These are phyloP conservation scores for Globisporangium heterothallicum DNA, from an alignment of 352 stramenopile species.

Conservation along the genomic window DNA sequence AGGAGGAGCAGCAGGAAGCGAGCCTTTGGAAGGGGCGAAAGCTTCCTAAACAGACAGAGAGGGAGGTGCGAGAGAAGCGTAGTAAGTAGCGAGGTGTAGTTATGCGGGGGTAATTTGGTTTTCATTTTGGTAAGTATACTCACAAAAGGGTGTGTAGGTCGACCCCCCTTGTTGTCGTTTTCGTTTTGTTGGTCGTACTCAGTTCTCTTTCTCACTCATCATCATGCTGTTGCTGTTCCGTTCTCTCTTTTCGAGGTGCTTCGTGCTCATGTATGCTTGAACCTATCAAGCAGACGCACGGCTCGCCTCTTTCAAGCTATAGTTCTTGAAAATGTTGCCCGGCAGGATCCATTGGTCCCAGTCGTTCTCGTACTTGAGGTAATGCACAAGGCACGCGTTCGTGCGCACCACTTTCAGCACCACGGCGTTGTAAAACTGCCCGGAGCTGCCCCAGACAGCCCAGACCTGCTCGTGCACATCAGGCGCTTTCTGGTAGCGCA, in stretches of 20 bases:
- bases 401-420: conserved; percentile 76
- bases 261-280: not conserved
- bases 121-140: too few relatives aligned
- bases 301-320: conserved; percentile 17
- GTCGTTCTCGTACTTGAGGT: conserved; percentile 81
- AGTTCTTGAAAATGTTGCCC: conserved; percentile 79
- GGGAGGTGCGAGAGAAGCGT: too few relatives aligned
- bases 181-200: not conserved
- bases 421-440: conserved; percentile 70
- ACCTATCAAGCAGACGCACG: not conserved
- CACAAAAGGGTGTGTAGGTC: too few relatives aligned
- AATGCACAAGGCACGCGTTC: conserved; percentile 75
- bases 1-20: not conserved
- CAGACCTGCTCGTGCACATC: conserved; percentile 71
- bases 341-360: conserved; percentile 81
- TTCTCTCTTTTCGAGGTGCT: not conserved
- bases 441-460: conserved; percentile 64
- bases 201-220: not conserved
- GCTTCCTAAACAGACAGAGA: not conserved
- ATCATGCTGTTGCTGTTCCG: too few relatives aligned
- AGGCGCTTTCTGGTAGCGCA: conserved; percentile 51
- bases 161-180: too few relatives aligned
- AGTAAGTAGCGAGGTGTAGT: too few relatives aligned
- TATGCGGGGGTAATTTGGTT: too few relatives aligned
- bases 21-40: not conserved